phyloP scores from a whole-genome alignment of 2,329 filamentous ascomycete genomes.

The Teratosphaeria epicoccoides region DNA sequence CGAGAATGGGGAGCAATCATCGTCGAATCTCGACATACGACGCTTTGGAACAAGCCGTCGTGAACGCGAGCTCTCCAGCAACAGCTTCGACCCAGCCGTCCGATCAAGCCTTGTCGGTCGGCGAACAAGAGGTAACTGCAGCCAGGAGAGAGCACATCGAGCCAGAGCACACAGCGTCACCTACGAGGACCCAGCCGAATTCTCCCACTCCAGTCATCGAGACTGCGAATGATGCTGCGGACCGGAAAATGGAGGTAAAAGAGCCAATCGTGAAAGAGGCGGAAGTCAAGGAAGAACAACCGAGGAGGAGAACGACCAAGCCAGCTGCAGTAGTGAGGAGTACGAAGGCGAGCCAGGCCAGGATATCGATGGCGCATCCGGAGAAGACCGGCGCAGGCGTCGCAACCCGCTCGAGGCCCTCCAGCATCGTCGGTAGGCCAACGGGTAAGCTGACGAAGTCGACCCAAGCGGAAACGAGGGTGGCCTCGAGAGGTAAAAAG shows the following conservation, averaged over 20 bases:
- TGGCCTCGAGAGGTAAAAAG: not conserved
- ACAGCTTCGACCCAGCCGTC: conserved; percentile 12
- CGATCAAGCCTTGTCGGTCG: not conserved
- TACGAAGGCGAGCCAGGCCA: conserved; percentile 23
- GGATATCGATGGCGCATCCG: conserved; percentile 21
- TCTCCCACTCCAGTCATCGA: not conserved
- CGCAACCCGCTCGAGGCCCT: not conserved
- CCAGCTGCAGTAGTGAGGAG: conserved; percentile 18
- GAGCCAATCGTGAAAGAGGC: not conserved
- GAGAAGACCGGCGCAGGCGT: conserved; percentile 11
- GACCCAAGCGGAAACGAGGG: not conserved
- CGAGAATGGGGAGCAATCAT: not conserved
- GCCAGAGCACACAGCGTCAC: not conserved
- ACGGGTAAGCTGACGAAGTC: not conserved
- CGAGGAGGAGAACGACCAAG: conserved; percentile 14
- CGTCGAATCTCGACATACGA: conserved; percentile 12
- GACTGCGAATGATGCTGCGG: not conserved
- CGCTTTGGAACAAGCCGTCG: conserved; percentile 16
- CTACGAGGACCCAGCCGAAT: not conserved
- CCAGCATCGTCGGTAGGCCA: not conserved
- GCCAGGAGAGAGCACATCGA: not conserved
- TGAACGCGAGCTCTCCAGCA: conserved; percentile 11
- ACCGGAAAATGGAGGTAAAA: not conserved
- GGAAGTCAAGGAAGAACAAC: not conserved
- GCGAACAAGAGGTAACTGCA: not conserved